Evolutionary conservation across 2,329 filamentous ascomycete species (phyloP).

Genomic region (Trichophyton simii): DNA sequence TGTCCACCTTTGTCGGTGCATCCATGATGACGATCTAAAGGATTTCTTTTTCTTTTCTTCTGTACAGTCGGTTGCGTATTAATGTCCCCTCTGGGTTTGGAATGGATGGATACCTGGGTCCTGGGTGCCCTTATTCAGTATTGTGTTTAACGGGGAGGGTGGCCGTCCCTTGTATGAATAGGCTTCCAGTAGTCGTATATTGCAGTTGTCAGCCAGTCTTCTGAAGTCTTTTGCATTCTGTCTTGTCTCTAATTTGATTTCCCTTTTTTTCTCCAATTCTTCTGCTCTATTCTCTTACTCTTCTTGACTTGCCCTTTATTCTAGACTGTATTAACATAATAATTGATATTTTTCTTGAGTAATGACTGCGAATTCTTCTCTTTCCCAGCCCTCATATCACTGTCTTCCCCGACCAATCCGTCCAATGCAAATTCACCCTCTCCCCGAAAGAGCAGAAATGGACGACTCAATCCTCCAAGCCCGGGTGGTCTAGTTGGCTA

Average conservation of each 20-base stretch:
- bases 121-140: background rate
- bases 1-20: slow-evolving; percentile 44
- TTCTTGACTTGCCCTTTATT: background rate
- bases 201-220: background rate
- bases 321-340: background rate
- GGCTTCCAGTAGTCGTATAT: background rate
- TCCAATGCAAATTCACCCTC: too few relatives aligned
- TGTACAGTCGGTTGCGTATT: background rate
- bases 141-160: background rate
- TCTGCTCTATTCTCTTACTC: background rate
- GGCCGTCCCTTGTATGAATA: background rate
- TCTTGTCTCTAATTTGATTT: background rate
- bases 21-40: slow-evolving; percentile 18
- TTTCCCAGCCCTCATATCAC: background rate
- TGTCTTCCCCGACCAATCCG: too few relatives aligned
- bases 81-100: background rate
- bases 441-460: background rate
- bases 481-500: slow-evolving; percentile 7
- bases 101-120: background rate
- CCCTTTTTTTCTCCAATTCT: background rate
- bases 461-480: background rate
- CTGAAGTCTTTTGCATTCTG: background rate
- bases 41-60: background rate
- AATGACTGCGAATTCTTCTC: background rate
- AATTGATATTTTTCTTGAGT: background rate